phyloP scores from a whole-genome alignment of 2,329 filamentous ascomycete species.

The Colletotrichum sp. region DNA sequence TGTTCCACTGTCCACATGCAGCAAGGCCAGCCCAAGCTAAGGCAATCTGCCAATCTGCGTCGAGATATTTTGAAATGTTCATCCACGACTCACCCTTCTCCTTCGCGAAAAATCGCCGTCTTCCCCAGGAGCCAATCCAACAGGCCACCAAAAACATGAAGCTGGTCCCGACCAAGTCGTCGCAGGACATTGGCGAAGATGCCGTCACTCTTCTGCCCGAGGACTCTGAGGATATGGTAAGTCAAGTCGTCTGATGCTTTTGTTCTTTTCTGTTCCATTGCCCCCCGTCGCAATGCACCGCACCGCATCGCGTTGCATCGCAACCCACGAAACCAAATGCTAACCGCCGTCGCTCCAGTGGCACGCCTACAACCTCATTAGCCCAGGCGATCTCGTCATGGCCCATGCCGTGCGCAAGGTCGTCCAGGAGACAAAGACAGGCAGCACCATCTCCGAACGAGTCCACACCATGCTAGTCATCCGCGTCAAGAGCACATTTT shows the following conservation, averaged over 20 bases:
- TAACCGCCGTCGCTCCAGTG: slow-evolving; percentile 40
- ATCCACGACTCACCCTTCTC: not conserved
- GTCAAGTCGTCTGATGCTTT: slow-evolving; percentile 5
- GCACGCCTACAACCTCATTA: slow-evolving; percentile 68
- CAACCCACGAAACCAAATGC: not conserved
- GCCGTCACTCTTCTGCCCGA: slow-evolving; percentile 47
- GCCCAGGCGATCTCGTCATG: slow-evolving; percentile 56
- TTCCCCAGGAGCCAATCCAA: not conserved
- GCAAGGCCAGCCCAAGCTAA: not conserved
- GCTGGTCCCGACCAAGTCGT: slow-evolving; percentile 41
- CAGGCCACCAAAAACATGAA: slow-evolving; percentile 37
- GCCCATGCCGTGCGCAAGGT: slow-evolving; percentile 64
- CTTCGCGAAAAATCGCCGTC: not conserved
- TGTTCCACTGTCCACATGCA: not conserved
- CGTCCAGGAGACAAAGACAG: slow-evolving; percentile 49
- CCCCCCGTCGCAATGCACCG: not conserved
- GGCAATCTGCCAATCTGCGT: slow-evolving; percentile 10
- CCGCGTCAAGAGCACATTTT: slow-evolving; percentile 62
- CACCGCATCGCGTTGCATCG: not conserved
- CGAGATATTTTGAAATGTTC: slow-evolving; percentile 5
- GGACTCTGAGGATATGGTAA: slow-evolving; percentile 53
- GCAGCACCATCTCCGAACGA: slow-evolving; percentile 52
- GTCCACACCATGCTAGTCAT: slow-evolving; percentile 65
- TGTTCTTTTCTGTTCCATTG: not conserved
- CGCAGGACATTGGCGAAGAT: slow-evolving; percentile 44